phyloP scores from a whole-genome alignment of 345 rosid species.

The Populus alba region DNA sequence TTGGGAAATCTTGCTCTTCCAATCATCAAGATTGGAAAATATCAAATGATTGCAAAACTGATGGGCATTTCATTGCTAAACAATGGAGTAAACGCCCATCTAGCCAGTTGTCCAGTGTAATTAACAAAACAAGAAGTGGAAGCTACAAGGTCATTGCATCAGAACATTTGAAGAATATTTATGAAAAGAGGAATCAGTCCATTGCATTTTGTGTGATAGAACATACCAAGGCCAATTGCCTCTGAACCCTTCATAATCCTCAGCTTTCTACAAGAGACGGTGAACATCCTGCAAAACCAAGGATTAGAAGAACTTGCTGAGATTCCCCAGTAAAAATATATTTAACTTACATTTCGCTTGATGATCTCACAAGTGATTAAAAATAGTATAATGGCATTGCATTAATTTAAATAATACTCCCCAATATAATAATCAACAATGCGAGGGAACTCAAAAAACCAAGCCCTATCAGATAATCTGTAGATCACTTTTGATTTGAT shows the following conservation, averaged over 20 bases:
- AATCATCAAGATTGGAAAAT: background rate
- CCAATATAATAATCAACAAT: background rate
- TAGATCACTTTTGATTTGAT: background rate
- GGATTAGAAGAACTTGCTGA: too few relatives aligned
- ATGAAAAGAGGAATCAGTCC: too few relatives aligned
- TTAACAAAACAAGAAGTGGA: background rate
- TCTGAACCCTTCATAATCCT: conserved; percentile 30
- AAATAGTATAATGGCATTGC: background rate
- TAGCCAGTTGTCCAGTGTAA: background rate
- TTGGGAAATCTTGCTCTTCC: background rate
- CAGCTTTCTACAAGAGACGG: conserved; percentile 18
- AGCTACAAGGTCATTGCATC: background rate
- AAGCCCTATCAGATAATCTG: too few relatives aligned
- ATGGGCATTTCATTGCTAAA: background rate
- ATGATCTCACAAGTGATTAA: too few relatives aligned
- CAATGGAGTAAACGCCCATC: background rate
- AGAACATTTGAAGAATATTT: background rate
- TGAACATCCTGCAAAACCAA: conserved; percentile 27
- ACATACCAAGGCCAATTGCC: conserved; percentile 24
- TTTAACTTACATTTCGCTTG: too few relatives aligned
- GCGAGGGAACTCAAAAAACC: background rate
- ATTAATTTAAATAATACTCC: background rate
- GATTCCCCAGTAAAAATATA: background rate
- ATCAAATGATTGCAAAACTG: background rate
- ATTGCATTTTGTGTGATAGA: background rate